Percentiles rank a stretch among this genome's conserved stretches.
phyloP scores from a whole-genome alignment of 2,329 filamentous ascomycete genomes.

The Zopfia rhizophila region DNA sequence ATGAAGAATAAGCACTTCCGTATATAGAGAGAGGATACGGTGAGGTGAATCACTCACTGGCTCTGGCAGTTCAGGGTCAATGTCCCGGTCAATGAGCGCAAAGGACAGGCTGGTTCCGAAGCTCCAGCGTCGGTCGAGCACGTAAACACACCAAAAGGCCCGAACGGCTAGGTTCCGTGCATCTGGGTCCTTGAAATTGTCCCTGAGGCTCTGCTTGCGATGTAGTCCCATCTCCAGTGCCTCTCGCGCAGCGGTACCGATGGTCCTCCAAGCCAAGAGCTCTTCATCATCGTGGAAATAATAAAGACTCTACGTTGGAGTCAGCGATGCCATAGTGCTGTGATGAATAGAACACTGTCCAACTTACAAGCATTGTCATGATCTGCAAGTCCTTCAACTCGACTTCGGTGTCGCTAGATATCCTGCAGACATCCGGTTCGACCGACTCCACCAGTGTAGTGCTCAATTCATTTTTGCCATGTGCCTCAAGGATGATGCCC shows the following conservation, averaged over 20 bases:
- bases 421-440: constrained; percentile 25
- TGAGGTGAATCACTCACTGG: too few species aligned
- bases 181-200: constrained; percentile 28
- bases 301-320: constrained; percentile 25
- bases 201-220: constrained; percentile 27
- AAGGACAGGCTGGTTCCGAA: constrained; percentile 34
- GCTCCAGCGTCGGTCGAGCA: constrained; percentile 34
- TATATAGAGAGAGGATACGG: too few species aligned
- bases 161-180: constrained; percentile 25
- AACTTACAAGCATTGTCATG: constrained; percentile 28
- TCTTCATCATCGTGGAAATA: constrained; percentile 33
- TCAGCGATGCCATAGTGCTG: too few species aligned
- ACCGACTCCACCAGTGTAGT: constrained; percentile 24
- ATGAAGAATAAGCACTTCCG: too few species aligned
- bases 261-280: constrained; percentile 31
- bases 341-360: neutral
- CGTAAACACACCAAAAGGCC: constrained; percentile 33
- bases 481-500: constrained; percentile 25
- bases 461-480: constrained; percentile 26
- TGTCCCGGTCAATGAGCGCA: constrained; percentile 30
- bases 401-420: constrained; percentile 22
- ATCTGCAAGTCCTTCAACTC: constrained; percentile 33
- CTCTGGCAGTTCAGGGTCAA: constrained; percentile 32
- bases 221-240: constrained; percentile 33
- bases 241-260: constrained; percentile 30